Evolutionary conservation across 2,329 filamentous ascomycete species (phyloP), one percentile per base, ranked within the genome.

Genomic region (Akanthomyces uredinophilus): DNA sequence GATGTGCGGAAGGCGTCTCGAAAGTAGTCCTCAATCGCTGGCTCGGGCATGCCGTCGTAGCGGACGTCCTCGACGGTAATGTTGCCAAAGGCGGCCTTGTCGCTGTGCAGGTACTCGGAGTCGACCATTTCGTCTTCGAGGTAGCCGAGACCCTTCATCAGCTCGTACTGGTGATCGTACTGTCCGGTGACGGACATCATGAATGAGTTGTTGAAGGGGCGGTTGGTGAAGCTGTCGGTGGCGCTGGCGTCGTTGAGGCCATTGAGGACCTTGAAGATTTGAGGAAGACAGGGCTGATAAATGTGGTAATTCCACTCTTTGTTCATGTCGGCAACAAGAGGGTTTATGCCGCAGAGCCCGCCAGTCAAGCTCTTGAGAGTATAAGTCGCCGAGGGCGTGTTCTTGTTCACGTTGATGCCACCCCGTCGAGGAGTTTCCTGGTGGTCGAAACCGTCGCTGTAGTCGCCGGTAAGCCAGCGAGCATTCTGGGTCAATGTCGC

Each of bases 221-320:
- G 67, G 5, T 65, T 57, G 4, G 66, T 66, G 56, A 67, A 74
- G 32, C 66, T 68, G 8, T 64, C 60, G 1, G 53, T 49, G 3
- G 49, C 57, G 10, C 57, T 56, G 2, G 47, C 62, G n/a, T 70
- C 57, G 1, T 64, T 29, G 41, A 57, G 35, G 10, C 43, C 53
- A 51, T 74, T 76, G 59, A 77, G 59, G n/a, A 70, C 70, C 8
- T 76, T 68, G 14, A 75, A 65, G 24, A 75, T 64, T 16, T 76
- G 78, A 0, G 78, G 74, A 52, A 81, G 62, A 51, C 78, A 80
- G 0, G 78, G 78, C 50, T 79, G 76, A 63, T 79, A 79, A 20
- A 79, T 69, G 58, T 78, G 73, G 29, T 78, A 70, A 4, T 70
- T 66, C 58, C 73, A 74, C 62, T 80, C 78, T 20, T 71, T 69